These are phyloP conservation scores for Cercospora janseana DNA, from an alignment of 2,329 filamentous ascomycete genomes.

Conservation along the genomic window DNA sequence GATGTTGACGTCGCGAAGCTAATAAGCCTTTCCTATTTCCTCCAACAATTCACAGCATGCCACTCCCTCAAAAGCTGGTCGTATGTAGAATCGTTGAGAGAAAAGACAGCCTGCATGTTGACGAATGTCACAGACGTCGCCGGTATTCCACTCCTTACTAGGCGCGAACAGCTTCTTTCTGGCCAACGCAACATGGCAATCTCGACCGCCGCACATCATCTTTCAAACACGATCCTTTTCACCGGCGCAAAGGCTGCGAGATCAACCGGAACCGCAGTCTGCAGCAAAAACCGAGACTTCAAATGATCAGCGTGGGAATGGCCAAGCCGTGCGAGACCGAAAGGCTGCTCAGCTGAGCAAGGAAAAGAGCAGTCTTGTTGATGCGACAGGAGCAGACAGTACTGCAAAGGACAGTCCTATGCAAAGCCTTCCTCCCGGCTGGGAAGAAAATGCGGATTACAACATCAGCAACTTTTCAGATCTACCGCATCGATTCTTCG, in stretches of 20 bases:
- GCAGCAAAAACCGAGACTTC: constrained; percentile 13
- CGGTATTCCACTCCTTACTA: constrained; percentile 35
- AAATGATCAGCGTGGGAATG: neutral
- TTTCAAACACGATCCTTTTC: constrained; percentile 26
- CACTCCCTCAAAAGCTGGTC: constrained; percentile 30
- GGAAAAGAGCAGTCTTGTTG: constrained; percentile 17
- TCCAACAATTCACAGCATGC: constrained; percentile 22
- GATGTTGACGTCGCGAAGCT: constrained; percentile 3
- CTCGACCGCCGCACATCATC: constrained; percentile 30
- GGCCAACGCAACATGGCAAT: constrained; percentile 37
- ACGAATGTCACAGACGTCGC: constrained; percentile 28
- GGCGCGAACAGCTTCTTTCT: constrained; percentile 37
- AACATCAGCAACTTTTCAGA: constrained; percentile 72
- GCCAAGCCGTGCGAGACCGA: constrained; percentile 11
- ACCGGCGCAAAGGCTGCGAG: constrained; percentile 21
- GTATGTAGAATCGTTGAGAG: constrained; percentile 24
- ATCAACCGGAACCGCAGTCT: constrained; percentile 19
- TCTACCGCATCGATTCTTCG: constrained; percentile 76
- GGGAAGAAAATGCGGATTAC: constrained; percentile 73
- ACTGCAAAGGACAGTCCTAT: constrained; percentile 28
- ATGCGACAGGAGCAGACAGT: constrained; percentile 20
- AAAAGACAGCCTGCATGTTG: constrained; percentile 9
- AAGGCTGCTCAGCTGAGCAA: constrained; percentile 11
- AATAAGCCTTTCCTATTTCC: constrained; percentile 2
- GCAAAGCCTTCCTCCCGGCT: constrained; percentile 53